Evolutionary conservation across 2,329 filamentous ascomycete species (phyloP).

Genomic region (Ramularia endophylla): DNA sequence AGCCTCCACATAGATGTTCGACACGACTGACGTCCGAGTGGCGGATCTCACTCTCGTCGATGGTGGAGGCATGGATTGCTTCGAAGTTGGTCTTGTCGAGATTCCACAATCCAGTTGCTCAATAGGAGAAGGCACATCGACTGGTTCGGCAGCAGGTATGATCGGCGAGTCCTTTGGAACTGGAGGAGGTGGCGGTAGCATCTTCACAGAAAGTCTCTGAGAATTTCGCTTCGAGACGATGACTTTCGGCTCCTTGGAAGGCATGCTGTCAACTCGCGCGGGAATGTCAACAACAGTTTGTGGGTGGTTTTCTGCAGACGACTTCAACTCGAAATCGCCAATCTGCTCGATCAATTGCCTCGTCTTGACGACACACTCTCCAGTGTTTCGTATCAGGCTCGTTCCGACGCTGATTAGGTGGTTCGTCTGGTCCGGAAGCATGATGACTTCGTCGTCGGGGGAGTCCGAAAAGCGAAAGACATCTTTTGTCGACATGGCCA

Average conservation of each 20-base stretch:
- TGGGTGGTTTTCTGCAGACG: conserved; percentile 2
- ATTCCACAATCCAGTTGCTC: background rate
- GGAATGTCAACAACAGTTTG: conserved; percentile 5
- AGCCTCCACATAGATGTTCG: conserved; percentile 12
- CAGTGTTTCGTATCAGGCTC: conserved; percentile 64
- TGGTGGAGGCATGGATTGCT: too few species aligned
- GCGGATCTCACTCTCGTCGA: conserved; percentile 8
- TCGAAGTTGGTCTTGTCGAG: background rate
- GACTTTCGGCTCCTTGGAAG: background rate
- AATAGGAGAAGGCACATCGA: background rate
- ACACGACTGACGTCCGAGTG: conserved; percentile 10
- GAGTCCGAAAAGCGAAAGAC: conserved; percentile 64
- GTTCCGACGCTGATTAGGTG: conserved; percentile 27
- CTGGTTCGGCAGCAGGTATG: background rate
- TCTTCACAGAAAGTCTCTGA: conserved; percentile 5
- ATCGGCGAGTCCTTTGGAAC: background rate
- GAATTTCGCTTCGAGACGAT: background rate
- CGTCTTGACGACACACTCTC: conserved; percentile 84
- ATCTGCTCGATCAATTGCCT: conserved; percentile 80
- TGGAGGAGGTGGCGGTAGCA: conserved; percentile 9
- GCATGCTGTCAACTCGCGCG: conserved; percentile 8
- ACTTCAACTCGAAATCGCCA: conserved; percentile 28
- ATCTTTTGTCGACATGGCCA: conserved; percentile 75
- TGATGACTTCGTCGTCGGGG: conserved; percentile 67
- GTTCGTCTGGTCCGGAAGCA: conserved; percentile 53